These are phyloP conservation scores for Lojkania enalia DNA, from an alignment of 2,329 filamentous ascomycete species.

Conservation along the genomic window DNA sequence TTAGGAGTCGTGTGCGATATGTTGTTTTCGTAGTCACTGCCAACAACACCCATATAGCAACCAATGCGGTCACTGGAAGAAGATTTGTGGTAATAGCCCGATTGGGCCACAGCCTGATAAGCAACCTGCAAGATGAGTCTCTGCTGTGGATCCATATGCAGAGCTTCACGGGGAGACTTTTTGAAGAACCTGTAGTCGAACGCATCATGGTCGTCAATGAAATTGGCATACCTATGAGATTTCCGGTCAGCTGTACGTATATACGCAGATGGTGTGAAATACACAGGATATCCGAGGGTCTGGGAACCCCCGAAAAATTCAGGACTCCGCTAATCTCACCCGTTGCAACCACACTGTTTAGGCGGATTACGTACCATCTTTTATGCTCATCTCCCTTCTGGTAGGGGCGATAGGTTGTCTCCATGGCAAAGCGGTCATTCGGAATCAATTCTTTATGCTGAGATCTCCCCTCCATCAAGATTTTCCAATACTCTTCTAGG, in stretches of 20 bases:
- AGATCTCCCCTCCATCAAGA: slow-evolving; percentile 14
- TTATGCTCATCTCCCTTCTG: neutral
- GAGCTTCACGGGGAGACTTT: slow-evolving; percentile 10
- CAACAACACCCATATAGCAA: slow-evolving; percentile 33
- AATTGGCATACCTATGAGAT: slow-evolving; percentile 8
- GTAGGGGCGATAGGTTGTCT: neutral
- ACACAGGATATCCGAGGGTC: too few species aligned
- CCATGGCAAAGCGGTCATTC: slow-evolving; percentile 3
- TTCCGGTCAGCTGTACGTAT: neutral
- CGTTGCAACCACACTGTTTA: slow-evolving; percentile 1
- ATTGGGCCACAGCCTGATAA: slow-evolving; percentile 44
- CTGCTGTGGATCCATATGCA: slow-evolving; percentile 15
- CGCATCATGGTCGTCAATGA: slow-evolving; percentile 4
- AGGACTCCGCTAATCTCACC: slow-evolving; percentile 1
- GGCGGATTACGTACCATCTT: slow-evolving; percentile 8
- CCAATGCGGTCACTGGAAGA: slow-evolving; percentile 27
- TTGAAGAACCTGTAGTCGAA: slow-evolving; percentile 20
- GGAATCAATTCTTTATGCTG: slow-evolving; percentile 7
- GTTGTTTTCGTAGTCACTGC: slow-evolving; percentile 37
- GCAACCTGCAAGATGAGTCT: slow-evolving; percentile 9
- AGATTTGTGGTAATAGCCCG: slow-evolving; percentile 47
- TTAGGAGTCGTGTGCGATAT: slow-evolving; percentile 24
- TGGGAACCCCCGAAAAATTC: too few species aligned
- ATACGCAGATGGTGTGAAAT: neutral
- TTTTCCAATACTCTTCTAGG: slow-evolving; percentile 17